Conservation (phyloP, 768 basidiomycete species). For the Amanita fuliginea region DNA sequence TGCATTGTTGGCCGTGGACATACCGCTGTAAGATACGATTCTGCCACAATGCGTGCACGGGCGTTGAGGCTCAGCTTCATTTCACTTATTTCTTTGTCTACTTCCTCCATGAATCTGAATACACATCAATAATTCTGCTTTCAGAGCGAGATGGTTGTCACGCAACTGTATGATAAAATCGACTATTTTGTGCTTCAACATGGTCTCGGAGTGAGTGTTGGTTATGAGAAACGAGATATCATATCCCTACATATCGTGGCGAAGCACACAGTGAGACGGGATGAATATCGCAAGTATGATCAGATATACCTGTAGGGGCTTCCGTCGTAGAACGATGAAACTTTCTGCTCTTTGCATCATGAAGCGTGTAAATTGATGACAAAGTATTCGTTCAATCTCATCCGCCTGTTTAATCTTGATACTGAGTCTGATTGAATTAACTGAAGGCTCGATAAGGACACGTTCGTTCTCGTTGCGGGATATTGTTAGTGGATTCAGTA, state of each 20-base stretch:
- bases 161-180: slow-evolving; percentile 97
- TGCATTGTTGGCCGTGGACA: slow-evolving; percentile 17
- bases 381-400: slow-evolving; percentile 94
- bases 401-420: slow-evolving; percentile 99
- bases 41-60: slow-evolving; percentile 92
- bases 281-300: background rate
- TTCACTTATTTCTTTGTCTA: slow-evolving; percentile 98
- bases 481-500: slow-evolving; percentile 88
- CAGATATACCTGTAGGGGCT: slow-evolving; percentile 69
- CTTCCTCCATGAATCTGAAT: slow-evolving; percentile 92
- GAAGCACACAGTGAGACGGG: background rate
- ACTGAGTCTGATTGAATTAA: slow-evolving; percentile 94
- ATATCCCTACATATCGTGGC: slow-evolving; percentile 59
- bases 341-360: slow-evolving; percentile 99
- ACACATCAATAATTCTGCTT: slow-evolving; percentile 2
- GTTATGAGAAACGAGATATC: slow-evolving; percentile 99
- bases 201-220: slow-evolving; percentile 92
- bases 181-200: slow-evolving; percentile 99
- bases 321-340: slow-evolving; percentile 92
- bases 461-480: slow-evolving; percentile 96
- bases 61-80: slow-evolving; percentile 98
- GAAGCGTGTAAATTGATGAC: slow-evolving; percentile 97
- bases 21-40: slow-evolving; percentile 90
- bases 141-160: slow-evolving; percentile 6
- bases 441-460: slow-evolving; percentile 92